Conservation (phyloP, 106 monocot species). For the Posidonia australis region DNA sequence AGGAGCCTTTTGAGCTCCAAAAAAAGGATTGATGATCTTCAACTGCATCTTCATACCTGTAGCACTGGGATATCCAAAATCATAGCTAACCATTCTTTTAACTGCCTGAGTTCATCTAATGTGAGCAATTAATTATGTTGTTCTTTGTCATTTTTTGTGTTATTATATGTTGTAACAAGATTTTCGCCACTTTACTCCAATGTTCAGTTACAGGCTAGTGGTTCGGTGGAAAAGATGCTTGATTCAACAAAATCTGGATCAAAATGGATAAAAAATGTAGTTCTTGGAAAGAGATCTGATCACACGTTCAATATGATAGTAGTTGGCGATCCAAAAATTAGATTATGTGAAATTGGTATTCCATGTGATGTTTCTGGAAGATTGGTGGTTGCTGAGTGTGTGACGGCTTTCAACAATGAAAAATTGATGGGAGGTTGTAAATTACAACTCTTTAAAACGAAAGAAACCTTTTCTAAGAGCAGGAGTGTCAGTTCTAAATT, state of each 20-base stretch:
- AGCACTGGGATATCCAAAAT: background rate
- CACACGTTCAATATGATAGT: slow-evolving; percentile 63
- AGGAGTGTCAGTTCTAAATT: slow-evolving; percentile 5
- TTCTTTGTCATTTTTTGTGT: background rate
- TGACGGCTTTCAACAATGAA: slow-evolving; percentile 40
- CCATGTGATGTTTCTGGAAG: slow-evolving; percentile 35
- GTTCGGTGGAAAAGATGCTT: slow-evolving; percentile 20
- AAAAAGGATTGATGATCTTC: slow-evolving; percentile 42
- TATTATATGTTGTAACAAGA: background rate
- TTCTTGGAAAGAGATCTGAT: slow-evolving; percentile 76
- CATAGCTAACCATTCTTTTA: slow-evolving; percentile 14
- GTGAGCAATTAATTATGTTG: slow-evolving; percentile 12
- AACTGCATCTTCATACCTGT: slow-evolving; percentile 22
- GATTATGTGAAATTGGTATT: slow-evolving; percentile 72
- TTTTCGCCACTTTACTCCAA: slow-evolving; percentile 2
- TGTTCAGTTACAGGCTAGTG: slow-evolving; percentile 36
- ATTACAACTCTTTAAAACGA: slow-evolving; percentile 15
- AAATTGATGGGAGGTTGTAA: slow-evolving; percentile 23
- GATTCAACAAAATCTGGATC: slow-evolving; percentile 28
- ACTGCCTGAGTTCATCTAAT: slow-evolving; percentile 50
- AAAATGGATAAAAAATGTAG: slow-evolving; percentile 73
- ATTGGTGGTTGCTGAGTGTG: slow-evolving; percentile 35
- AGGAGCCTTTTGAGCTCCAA: slow-evolving; percentile 43
- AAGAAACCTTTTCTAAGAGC: background rate
- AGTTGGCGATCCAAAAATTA: slow-evolving; percentile 77